These are phyloP conservation scores for Fragaria nilgerrensis DNA, from an alignment of 306 rosid species.

Conservation along the genomic window DNA sequence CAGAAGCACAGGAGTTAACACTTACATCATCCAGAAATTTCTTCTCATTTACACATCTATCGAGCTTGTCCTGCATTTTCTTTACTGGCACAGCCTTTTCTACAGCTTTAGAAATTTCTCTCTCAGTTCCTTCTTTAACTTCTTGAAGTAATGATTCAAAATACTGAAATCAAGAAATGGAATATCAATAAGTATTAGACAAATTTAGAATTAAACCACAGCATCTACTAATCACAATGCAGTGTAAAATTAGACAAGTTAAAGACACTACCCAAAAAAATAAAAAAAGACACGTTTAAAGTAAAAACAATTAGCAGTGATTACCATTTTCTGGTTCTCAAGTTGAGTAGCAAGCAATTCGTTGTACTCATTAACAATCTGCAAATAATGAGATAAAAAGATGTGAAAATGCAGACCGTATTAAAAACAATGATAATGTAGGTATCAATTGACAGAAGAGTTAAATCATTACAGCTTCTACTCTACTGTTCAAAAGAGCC, in stretches of 20 bases:
- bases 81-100: slow-evolving; percentile 67
- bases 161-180: slow-evolving; percentile 52
- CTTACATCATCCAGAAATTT: slow-evolving; percentile 81
- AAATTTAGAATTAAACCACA: background rate
- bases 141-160: slow-evolving; percentile 87
- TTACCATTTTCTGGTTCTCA: slow-evolving; percentile 83
- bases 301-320: background rate
- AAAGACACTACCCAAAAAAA: background rate
- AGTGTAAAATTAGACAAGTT: background rate
- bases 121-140: slow-evolving; percentile 78
- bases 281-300: no score
- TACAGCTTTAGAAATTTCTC: slow-evolving; percentile 59
- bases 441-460: slow-evolving; percentile 17
- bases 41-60: slow-evolving; percentile 72
- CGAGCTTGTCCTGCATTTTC: slow-evolving; percentile 77
- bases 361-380: slow-evolving; percentile 91
- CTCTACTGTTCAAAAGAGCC: slow-evolving; percentile 85
- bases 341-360: slow-evolving; percentile 88
- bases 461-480: slow-evolving; percentile 72
- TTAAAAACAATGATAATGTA: slow-evolving; percentile 7
- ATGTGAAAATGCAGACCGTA: slow-evolving; percentile 12
- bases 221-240: slow-evolving; percentile 7
- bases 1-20: slow-evolving; percentile 6
- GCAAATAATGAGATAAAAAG: slow-evolving; percentile 29
- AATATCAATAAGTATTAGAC: background rate